These are phyloP conservation scores for Ogataea philodendri DNA, from an alignment of 805 yeast genomes.

Conservation along the genomic window DNA sequence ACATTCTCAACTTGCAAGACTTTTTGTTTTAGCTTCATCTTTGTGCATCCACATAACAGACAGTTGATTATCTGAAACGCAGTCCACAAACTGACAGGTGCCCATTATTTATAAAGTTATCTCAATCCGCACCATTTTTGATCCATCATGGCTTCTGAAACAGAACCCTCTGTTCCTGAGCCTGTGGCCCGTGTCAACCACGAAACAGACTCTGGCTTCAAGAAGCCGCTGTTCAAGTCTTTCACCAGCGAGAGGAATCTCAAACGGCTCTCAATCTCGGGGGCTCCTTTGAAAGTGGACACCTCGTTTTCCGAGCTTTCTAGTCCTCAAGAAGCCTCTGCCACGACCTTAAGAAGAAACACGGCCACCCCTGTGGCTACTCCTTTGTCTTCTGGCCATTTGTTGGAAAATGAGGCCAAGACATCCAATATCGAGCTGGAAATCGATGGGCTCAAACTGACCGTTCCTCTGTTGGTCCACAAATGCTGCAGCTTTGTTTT, in stretches of 20 bases:
- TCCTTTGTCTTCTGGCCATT: conserved; percentile 11
- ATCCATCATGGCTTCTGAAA: conserved; percentile 7
- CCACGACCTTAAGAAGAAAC: conserved; percentile 9
- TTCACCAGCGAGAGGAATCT: conserved; percentile 16
- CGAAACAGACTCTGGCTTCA: conserved; percentile 7
- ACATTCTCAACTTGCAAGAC: no score
- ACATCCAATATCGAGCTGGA: conserved; percentile 16
- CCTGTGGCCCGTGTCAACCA: conserved; percentile 2
- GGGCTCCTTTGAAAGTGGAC: conserved; percentile 15
- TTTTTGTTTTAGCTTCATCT: no score
- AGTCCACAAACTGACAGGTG: no score
- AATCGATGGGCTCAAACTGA: conserved; percentile 16
- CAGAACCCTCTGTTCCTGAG: conserved; percentile 4
- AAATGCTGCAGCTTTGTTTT: conserved; percentile 33
- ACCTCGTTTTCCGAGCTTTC: conserved; percentile 6
- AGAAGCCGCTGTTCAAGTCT: conserved; percentile 23
- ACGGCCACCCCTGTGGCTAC: conserved; percentile 14
- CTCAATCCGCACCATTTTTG: neutral
- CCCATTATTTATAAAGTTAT: neutral
- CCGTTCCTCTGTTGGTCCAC: conserved; percentile 32
- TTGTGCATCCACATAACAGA: no score
- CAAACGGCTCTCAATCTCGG: conserved; percentile 16
- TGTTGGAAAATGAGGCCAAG: conserved; percentile 26
- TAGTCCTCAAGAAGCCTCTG: conserved; percentile 1
- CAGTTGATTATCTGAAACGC: no score